Evolutionary conservation across 1,284 basidiomycete genomes (phyloP), one percentile per base, ranked within the genome.

Genomic region (Porodaedalea pini): DNA sequence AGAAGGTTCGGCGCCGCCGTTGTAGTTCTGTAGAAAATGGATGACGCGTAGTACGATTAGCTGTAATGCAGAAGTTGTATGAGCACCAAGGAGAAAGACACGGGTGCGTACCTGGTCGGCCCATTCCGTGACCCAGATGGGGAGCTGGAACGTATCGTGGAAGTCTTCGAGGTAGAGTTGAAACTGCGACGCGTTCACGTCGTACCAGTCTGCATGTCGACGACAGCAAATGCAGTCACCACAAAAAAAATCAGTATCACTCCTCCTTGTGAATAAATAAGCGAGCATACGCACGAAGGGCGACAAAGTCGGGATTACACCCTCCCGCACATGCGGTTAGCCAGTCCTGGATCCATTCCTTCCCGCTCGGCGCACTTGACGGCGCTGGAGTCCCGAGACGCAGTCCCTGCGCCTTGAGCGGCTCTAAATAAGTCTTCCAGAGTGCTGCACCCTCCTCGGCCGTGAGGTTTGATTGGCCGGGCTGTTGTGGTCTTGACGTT

Each of bases 121-220:
- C 71, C 70, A 71, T 63, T 77, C 78, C 2, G 78, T 78, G 1
- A 79, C 70, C 75, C 75, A 78, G 8, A 79, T 65, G 1, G 73
- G 73, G n/a, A 65, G 59, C 27, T 59, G 39, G 54, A 56, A 78
- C 0, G 72, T 71, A 3, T 69, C 50, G 61, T 77, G 71, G 58
- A 74, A 76, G 51, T 75, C 73, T 29, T 71, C 62, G 11, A 78
- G 62, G 54, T 75, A 73, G 19, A 66, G 59, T 36, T 72, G 68
- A 63, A 79, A 75, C 39, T 67, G 66, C 5, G 69, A 67, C 4
- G 72, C 69, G 52, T 73, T 70, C 45, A 71, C 64, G 54, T 73
- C 75, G 65, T 78, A 80, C 68, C 71, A 73, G 53, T 72, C 67
- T 63, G 44, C 17, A 31, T 4, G 15, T 36, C 7, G 25, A 47